Conservation (phyloP, 2,329 filamentous ascomycete species). For the Claviceps sp. region DNA sequence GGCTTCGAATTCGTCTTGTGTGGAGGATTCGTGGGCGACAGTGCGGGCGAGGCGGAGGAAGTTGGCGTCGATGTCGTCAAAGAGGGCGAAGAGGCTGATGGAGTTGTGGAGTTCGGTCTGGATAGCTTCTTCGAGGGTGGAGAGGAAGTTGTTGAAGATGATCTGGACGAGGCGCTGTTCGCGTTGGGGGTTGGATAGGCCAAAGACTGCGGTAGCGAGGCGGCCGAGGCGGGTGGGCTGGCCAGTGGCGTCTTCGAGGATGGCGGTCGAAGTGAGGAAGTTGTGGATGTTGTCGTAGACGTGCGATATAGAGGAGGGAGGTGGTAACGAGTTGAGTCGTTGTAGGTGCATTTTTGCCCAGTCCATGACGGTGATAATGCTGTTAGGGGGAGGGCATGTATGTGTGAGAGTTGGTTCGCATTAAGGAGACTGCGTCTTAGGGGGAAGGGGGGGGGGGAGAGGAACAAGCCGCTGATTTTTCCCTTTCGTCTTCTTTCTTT, state of each 20-base stretch:
- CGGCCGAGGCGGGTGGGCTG: slow-evolving; percentile 55
- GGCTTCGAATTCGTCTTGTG: slow-evolving; percentile 66
- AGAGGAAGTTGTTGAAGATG: slow-evolving; percentile 73
- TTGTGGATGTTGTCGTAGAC: slow-evolving; percentile 76
- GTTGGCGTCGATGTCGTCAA: slow-evolving; percentile 80
- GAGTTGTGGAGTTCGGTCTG: slow-evolving; percentile 70
- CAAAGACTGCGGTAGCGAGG: slow-evolving; percentile 61
- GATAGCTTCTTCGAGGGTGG: slow-evolving; percentile 80
- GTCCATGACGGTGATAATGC: slow-evolving; percentile 89
- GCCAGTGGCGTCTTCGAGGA: slow-evolving; percentile 41
- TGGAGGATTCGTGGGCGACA: slow-evolving; percentile 69
- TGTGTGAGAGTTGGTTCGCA: too few species aligned
- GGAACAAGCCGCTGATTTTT: not conserved
- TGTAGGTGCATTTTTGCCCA: slow-evolving; percentile 82
- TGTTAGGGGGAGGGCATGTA: slow-evolving; percentile 15
- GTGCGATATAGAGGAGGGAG: slow-evolving; percentile 45
- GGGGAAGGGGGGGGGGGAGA: not conserved
- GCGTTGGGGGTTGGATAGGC: slow-evolving; percentile 66
- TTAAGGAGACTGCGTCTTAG: too few species aligned
- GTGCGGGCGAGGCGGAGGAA: slow-evolving; percentile 79
- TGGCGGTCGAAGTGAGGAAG: slow-evolving; percentile 50
- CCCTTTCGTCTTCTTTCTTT: not conserved
- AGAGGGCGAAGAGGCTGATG: slow-evolving; percentile 71
- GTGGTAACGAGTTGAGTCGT: slow-evolving; percentile 48
- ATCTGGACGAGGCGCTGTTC: slow-evolving; percentile 70